Evolutionary conservation across 176 grass and related monocot genomes (phyloP).

Genomic region (Thalia dealbata): DNA sequence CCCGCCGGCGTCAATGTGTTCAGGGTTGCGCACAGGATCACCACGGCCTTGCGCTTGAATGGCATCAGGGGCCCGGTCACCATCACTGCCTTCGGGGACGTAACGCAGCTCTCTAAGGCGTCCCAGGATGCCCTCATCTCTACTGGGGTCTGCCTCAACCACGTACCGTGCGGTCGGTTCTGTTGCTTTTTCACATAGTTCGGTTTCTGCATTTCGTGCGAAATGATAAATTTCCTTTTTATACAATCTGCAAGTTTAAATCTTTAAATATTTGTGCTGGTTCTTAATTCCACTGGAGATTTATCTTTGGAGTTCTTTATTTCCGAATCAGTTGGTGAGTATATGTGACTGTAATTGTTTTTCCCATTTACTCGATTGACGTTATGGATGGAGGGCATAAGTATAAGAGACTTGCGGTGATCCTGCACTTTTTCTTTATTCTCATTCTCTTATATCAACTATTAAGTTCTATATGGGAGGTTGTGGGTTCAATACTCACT

Average conservation of each 20-base stretch:
- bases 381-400: not conserved
- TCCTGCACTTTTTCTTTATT: too few relatives aligned
- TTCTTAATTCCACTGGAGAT: not conserved
- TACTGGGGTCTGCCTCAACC: conserved; percentile 70
- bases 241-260: not conserved
- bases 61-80: conserved; percentile 69
- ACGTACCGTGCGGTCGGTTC: conserved; percentile 59
- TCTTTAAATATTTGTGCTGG: not conserved
- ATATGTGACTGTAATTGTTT: too few relatives aligned
- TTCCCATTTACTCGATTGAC: too few relatives aligned
- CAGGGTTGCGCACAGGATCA: conserved; percentile 45
- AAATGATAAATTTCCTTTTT: not conserved
- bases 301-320: too few relatives aligned
- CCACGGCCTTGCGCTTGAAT: conserved; percentile 49
- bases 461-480: too few relatives aligned
- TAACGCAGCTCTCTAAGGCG: conserved; percentile 35
- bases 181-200: not conserved
- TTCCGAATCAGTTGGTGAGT: too few relatives aligned
- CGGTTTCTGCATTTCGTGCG: not conserved
- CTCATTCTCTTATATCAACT: too few relatives aligned
- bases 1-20: conserved; percentile 46
- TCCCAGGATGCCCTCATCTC: conserved; percentile 59
- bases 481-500: too few relatives aligned
- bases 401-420: too few relatives aligned
- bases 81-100: conserved; percentile 82